Percentiles rank a stretch among this genome's conserved stretches.
phyloP scores from a whole-genome alignment of 2,329 filamentous ascomycete species.

The Cercospora zeina region DNA sequence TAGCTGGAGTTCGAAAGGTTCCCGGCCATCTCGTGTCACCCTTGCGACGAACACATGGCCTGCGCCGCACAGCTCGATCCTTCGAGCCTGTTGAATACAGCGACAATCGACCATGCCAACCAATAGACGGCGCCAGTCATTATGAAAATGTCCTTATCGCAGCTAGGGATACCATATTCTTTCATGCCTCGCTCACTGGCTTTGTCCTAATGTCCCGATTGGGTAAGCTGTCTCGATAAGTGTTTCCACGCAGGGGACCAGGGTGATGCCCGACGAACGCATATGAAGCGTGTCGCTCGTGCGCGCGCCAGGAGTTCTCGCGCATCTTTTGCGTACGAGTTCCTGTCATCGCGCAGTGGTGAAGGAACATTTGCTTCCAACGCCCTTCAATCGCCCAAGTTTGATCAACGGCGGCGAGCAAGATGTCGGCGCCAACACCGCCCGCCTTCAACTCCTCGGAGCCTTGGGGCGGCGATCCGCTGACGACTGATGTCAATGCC shows the following conservation, averaged over 20 bases:
- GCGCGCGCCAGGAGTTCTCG: not conserved
- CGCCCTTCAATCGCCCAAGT: not conserved
- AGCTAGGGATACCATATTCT: not conserved
- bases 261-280: not conserved
- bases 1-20: not conserved
- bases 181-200: not conserved
- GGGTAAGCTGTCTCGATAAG: slow-evolving; percentile 9
- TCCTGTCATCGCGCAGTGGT: not conserved
- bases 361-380: too few relatives aligned
- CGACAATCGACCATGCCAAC: slow-evolving; percentile 5
- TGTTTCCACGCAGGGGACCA: not conserved
- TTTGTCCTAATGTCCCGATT: not conserved
- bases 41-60: not conserved
- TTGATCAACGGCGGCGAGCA: not conserved
- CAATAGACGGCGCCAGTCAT: not conserved
- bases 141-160: not conserved
- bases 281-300: not conserved
- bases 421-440: slow-evolving; percentile 8
- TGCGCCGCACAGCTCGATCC: not conserved
- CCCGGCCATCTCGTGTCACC: not conserved
- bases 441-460: slow-evolving; percentile 45
- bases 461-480: slow-evolving; percentile 57
- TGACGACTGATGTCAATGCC: slow-evolving; percentile 57
- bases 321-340: not conserved
- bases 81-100: not conserved